Evolutionary conservation across 2,329 filamentous ascomycete species (phyloP).

Genomic region (Colletotrichum shisoi): DNA sequence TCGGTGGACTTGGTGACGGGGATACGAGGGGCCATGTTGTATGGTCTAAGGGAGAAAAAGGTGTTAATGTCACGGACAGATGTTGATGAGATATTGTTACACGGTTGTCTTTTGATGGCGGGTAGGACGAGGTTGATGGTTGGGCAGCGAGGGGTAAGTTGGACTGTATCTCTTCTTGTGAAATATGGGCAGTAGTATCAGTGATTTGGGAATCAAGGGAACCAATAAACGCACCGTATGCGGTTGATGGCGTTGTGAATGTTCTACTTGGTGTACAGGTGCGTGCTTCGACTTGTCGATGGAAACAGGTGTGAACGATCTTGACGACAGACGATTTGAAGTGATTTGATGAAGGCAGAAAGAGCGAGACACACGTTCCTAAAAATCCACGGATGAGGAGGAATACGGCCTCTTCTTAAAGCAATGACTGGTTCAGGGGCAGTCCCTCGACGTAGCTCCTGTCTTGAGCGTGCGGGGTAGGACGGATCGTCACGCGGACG

Average conservation of each 20-base stretch:
- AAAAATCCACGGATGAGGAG: not conserved
- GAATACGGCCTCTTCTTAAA: constrained; percentile 35
- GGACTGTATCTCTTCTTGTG: not conserved
- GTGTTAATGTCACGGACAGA: not conserved
- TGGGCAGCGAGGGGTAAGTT: not conserved
- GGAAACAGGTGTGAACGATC: no score
- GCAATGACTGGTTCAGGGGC: constrained; percentile 32
- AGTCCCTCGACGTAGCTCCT: constrained; percentile 22
- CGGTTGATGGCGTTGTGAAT: not conserved
- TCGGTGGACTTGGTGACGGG: constrained; percentile 59
- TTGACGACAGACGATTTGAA: not conserved
- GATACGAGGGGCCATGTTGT: constrained; percentile 55
- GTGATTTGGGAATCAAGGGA: not conserved
- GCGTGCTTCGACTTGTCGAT: constrained; percentile 7
- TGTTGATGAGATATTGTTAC: not conserved
- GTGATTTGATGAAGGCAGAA: constrained; percentile 19
- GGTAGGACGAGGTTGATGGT: not conserved
- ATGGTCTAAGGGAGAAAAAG: constrained; percentile 17
- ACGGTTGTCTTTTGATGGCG: not conserved
- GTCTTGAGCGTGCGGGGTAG: constrained; percentile 40
- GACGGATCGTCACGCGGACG: constrained; percentile 39
- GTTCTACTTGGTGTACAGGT: not conserved
- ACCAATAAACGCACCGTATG: not conserved
- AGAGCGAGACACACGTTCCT: not conserved
- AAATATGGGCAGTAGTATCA: not conserved